These are phyloP conservation scores for Colletotrichum sp. DNA, from an alignment of 2,329 filamentous ascomycete species.

Conservation along the genomic window DNA sequence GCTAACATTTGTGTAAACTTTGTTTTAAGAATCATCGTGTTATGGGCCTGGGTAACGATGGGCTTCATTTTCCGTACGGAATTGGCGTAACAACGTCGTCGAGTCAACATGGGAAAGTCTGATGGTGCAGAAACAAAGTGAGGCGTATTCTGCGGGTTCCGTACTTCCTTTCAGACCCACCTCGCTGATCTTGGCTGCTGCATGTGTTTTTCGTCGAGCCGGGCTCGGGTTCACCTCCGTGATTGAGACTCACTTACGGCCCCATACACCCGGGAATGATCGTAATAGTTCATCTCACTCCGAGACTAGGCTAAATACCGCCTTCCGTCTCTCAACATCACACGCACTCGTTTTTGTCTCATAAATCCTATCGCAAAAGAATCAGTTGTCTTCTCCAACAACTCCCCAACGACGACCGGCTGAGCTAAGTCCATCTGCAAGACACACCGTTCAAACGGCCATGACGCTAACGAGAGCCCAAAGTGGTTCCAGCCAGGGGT, in stretches of 20 bases:
- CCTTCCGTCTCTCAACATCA: neutral
- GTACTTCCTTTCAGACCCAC: neutral
- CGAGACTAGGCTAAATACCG: neutral
- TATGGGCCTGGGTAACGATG: too few species aligned
- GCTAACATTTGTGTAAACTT: too few species aligned
- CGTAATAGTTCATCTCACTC: neutral
- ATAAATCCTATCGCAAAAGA: too few species aligned
- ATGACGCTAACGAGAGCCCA: neutral
- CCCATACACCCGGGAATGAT: neutral
- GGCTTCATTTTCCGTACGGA: too few species aligned
- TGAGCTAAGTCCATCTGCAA: neutral
- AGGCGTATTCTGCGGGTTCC: neutral
- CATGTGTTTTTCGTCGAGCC: neutral
- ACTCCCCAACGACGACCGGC: neutral
- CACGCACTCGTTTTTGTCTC: neutral
- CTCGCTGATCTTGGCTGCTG: neutral
- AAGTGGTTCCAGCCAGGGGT: neutral
- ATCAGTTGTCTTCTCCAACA: neutral
- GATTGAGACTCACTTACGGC: neutral
- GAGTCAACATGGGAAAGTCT: neutral
- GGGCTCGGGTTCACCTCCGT: neutral
- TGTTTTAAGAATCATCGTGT: too few species aligned
- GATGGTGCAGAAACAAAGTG: neutral
- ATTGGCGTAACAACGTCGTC: too few species aligned
- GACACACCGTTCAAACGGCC: neutral